A percentile compares a stretch with the other conserved stretches of the same genome.
Evolutionary conservation across 805 yeast species (phyloP).

Genomic region (Candida wancherniae): DNA sequence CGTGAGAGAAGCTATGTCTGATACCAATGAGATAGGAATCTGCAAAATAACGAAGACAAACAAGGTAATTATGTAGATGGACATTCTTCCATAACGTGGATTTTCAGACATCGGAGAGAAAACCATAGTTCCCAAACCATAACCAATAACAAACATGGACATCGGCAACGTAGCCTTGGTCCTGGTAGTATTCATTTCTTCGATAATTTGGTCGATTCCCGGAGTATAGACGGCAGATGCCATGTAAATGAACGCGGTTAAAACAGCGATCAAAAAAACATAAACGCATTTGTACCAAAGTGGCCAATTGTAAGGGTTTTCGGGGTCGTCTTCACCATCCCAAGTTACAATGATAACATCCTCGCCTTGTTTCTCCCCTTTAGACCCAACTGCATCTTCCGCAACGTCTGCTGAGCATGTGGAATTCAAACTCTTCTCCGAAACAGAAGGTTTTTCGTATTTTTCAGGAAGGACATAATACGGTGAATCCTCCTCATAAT

Average conservation of each 20-base stretch:
- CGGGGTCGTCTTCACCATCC: conserved; percentile 48
- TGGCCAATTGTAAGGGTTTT: conserved; percentile 57
- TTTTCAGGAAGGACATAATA: conserved; percentile 30
- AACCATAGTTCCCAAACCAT: conserved; percentile 56
- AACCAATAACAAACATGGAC: conserved; percentile 53
- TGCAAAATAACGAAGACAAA: conserved; percentile 48
- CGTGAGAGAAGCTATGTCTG: conserved; percentile 47
- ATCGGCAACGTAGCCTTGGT: conserved; percentile 48
- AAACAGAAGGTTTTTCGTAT: no score
- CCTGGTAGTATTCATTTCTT: conserved; percentile 41
- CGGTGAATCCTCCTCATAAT: conserved; percentile 25
- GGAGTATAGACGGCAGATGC: conserved; percentile 56
- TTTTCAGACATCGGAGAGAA: conserved; percentile 58
- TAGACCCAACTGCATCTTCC: no score
- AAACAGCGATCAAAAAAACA: conserved; percentile 36
- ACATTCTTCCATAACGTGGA: conserved; percentile 49
- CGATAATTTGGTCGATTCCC: conserved; percentile 40
- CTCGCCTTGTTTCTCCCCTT: no score
- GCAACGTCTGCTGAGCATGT: no score
- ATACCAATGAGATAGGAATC: conserved; percentile 50
- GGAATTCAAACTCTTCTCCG: no score
- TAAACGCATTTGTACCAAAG: conserved; percentile 33
- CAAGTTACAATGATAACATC: conserved; percentile 24
- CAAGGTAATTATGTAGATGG: conserved; percentile 44
- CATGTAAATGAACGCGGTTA: conserved; percentile 50